Percentiles rank a stretch among this genome's conserved stretches.
Evolutionary conservation across 768 basidiomycete genomes (phyloP).

Genomic region (Trametopsis cervina): DNA sequence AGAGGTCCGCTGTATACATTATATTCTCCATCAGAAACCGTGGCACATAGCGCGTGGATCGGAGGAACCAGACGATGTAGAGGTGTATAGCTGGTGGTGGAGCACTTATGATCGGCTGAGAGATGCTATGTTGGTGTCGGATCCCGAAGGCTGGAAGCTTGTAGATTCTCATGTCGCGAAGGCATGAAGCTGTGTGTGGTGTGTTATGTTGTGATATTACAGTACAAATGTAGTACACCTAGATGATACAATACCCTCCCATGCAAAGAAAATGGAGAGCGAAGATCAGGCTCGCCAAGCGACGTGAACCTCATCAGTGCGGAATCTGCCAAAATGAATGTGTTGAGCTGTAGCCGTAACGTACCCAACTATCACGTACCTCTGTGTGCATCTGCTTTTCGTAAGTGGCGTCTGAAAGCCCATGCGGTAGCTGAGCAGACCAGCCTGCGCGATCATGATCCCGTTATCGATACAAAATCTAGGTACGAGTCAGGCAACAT

Average conservation of each 20-base stretch:
- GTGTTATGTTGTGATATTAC: too few relatives aligned
- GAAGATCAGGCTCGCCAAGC: constrained; percentile 68
- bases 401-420: constrained; percentile 70
- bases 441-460: constrained; percentile 99
- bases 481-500: constrained; percentile 2
- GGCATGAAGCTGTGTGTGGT: constrained; percentile 9
- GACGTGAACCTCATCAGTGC: constrained; percentile 91
- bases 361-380: constrained; percentile 37
- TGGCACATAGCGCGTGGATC: constrained; percentile 55
- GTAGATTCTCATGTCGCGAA: constrained; percentile 43
- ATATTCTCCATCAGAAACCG: constrained; percentile 82
- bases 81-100: constrained; percentile 72
- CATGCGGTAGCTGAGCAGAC: constrained; percentile 87
- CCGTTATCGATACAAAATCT: constrained; percentile 99
- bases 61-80: constrained; percentile 37
- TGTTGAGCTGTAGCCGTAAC: background rate
- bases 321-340: constrained; percentile 48
- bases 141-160: constrained; percentile 44
- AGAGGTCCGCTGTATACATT: constrained; percentile 82
- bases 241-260: too few relatives aligned
- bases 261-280: too few relatives aligned
- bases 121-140: constrained; percentile 34
- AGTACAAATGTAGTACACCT: too few relatives aligned
- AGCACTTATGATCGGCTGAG: constrained; percentile 40
- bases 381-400: constrained; percentile 87